Conservation (phyloP, 495 filamentous ascomycete species). For the Penicillium cosmopolitanum region DNA sequence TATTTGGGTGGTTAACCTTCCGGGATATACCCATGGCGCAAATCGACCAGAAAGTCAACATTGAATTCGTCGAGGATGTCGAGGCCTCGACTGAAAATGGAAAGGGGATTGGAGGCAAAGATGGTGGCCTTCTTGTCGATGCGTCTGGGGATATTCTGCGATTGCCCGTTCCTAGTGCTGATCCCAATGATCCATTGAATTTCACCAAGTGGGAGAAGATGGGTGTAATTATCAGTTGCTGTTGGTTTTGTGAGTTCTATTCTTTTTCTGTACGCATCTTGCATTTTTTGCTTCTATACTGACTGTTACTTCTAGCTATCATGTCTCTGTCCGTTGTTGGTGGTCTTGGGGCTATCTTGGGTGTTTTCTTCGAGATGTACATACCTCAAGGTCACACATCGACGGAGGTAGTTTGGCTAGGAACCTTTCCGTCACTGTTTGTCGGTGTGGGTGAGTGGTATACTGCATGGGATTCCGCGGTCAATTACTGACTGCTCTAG, state of each 20-base stretch:
- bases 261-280: no score
- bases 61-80: slow-evolving; percentile 31
- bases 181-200: slow-evolving; percentile 44
- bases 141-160: slow-evolving; percentile 28
- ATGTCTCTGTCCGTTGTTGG: slow-evolving; percentile 41
- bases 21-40: slow-evolving; percentile 6
- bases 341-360: slow-evolving; percentile 35
- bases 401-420: slow-evolving; percentile 37
- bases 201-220: slow-evolving; percentile 37
- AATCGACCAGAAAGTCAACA: slow-evolving; percentile 22
- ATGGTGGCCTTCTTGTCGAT: slow-evolving; percentile 28
- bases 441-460: slow-evolving; percentile 33
- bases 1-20: neutral
- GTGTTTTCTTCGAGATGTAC: slow-evolving; percentile 36
- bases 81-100: slow-evolving; percentile 1
- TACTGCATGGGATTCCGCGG: neutral
- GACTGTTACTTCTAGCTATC: slow-evolving; percentile 20
- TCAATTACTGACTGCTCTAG: slow-evolving; percentile 14
- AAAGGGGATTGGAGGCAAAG: neutral
- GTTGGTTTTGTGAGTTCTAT: slow-evolving; percentile 39
- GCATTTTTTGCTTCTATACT: neutral
- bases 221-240: slow-evolving; percentile 37
- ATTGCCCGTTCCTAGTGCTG: slow-evolving; percentile 36
- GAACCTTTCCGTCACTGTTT: slow-evolving; percentile 37
- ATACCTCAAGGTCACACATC: slow-evolving; percentile 26